Evolutionary conservation across 2,329 filamentous ascomycete genomes (phyloP), one percentile per base, ranked within the genome.

Genomic region (Penicillium sumatraense): DNA sequence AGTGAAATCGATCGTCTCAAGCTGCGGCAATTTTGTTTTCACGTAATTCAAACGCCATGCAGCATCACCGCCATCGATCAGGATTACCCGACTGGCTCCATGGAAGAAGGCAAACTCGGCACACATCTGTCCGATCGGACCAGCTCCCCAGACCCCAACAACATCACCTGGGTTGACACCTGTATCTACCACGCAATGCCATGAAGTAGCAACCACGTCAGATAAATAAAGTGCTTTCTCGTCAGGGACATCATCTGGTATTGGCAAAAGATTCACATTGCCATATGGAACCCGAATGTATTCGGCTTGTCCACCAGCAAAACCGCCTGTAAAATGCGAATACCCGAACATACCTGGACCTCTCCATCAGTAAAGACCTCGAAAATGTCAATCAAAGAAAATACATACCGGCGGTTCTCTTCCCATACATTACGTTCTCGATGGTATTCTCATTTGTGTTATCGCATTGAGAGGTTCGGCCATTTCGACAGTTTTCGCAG

Each of bases 131-230:
- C 92, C 91, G 49, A 96, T 90, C 0, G 91, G 92, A 0, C 91
- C 91, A 0, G 88, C 90, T n/a, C 91, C 91, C 85, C 90, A 96
- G 57, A 96, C 86, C 29, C 90, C 91, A 1, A 96, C 91, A 2
- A 86, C 79, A 64, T 96, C 91, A 11, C 83, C 86, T 29, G 88
- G 80, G 59, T 90, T 87, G n/a, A 96, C 88, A 1, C 85, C 88
- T 0, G 91, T 96, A 67, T 96, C 91, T 38, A 92, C 87, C 33
- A 96, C 90, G 49, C 84, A 86, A 68, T 96, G 88, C 82, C 90
- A 96, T 9, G 87, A 87, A 0, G 92, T 96, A 16, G 81, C 80
- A 2, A 96, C 73, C 0, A 96, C 90, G 70, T 96, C 92, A 1
- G 89, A 92, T 1, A 96, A 81, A 72, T 86, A 96, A 1, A 96